Percentiles rank a stretch among this genome's conserved stretches.
Evolutionary conservation across 768 basidiomycete species (phyloP).

Genomic region (Calvatia gigantea): DNA sequence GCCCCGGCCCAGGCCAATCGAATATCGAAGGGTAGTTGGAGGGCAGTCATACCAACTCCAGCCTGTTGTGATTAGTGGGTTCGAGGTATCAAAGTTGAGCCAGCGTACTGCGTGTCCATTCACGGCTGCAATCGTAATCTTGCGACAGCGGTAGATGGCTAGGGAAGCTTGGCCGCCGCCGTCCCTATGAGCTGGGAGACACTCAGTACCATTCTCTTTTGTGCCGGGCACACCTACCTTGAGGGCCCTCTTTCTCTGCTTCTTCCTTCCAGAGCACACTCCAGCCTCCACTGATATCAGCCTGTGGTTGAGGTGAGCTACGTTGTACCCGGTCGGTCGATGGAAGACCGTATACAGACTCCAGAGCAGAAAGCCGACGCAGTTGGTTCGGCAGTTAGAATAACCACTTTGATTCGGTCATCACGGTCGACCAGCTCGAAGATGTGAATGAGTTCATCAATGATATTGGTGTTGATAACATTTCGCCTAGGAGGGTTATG

Average conservation of each 20-base stretch:
- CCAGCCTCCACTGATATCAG: slow-evolving; percentile 50
- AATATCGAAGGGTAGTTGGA: slow-evolving; percentile 51
- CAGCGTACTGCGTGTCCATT: slow-evolving; percentile 44
- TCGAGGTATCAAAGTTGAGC: neutral
- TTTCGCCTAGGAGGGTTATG: slow-evolving; percentile 35
- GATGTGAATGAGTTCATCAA: slow-evolving; percentile 36
- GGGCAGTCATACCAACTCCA: slow-evolving; percentile 45
- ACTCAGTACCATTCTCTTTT: neutral
- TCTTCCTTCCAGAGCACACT: slow-evolving; percentile 33
- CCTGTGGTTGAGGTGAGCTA: slow-evolving; percentile 26
- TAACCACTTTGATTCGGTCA: slow-evolving; percentile 48
- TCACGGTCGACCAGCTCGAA: slow-evolving; percentile 48
- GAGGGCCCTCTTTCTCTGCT: slow-evolving; percentile 42
- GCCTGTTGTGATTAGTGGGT: slow-evolving; percentile 24
- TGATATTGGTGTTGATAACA: slow-evolving; percentile 31
- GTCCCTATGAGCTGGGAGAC: slow-evolving; percentile 42
- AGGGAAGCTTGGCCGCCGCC: slow-evolving; percentile 43
- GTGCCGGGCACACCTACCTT: slow-evolving; percentile 28
- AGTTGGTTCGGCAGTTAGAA: slow-evolving; percentile 48
- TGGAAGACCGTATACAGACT: slow-evolving; percentile 31
- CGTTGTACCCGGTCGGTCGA: neutral
- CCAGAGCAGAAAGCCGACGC: slow-evolving; percentile 55
- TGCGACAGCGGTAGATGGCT: slow-evolving; percentile 49
- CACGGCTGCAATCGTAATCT: slow-evolving; percentile 50
- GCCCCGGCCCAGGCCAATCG: slow-evolving; percentile 51